Evolutionary conservation across 2,329 filamentous ascomycete species (phyloP), one percentile per base, ranked within the genome.

Genomic region (Didymella pomorum): DNA sequence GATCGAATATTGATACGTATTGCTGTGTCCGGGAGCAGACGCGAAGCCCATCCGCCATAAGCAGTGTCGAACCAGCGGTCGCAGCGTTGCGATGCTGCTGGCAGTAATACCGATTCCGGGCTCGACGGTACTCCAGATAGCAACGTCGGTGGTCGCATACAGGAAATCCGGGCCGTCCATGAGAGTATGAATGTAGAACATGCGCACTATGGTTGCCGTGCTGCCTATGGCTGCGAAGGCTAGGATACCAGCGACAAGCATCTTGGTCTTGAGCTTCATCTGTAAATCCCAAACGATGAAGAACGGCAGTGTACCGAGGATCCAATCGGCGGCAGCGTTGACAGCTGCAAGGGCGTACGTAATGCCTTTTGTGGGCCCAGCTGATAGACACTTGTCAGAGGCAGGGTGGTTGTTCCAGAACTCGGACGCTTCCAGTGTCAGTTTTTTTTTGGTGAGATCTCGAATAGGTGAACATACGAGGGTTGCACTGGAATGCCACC

Each of bases 281-380:
- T 86, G 81, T 26, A 87, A 69, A 25, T 81, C 79, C 76, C 79
- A 83, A 1, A 88, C 79, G 3, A 89, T 75, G 58, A 83, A 82
- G 9, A 83, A 79, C 2, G 75, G 74, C 2, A 76, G 65, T 4
- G 65, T 67, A 0, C 71, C 72, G n/a, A 76, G 69, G 1, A 63
- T 58, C 73, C 73, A 76, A 48, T 76, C 75, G 1, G 73, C 69
- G 4, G 65, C 51, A 10, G 74, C 71, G 16, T 73, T 76, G 9
- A 72, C 52, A 8, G 67, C 66, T 12, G 64, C 63, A 10, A 76
- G 64, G 1, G 68, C 61, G 56, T 84, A 84, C 6, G 81, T 83
- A 29, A 86, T 78, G 21, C 74, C 79, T 52, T 84, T 81, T 26
- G 88, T 79, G 52, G 83, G 75, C 2, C 79, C 73, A 6, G 74